Conservation (phyloP, 306 rosid genomes). For the Cucumis hystrix region DNA sequence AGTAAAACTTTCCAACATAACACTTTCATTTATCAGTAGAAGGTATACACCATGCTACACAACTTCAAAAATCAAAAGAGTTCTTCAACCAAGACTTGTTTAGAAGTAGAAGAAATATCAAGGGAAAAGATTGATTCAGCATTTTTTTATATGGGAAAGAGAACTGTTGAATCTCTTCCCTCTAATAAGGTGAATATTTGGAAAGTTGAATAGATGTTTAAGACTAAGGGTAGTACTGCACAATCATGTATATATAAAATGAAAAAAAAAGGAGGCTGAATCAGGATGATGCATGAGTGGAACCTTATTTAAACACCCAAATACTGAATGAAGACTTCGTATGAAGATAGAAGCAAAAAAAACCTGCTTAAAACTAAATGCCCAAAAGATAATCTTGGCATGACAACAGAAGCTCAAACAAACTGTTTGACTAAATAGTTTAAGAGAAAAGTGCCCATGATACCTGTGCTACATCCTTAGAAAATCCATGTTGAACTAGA, state of each 20-base stretch:
- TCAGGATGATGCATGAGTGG: not conserved
- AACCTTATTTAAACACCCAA: not conserved
- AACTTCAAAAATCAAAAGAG: too few relatives aligned
- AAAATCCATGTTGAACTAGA: slow-evolving; percentile 62
- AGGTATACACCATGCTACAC: too few relatives aligned
- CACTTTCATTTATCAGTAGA: too few relatives aligned
- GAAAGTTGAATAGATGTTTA: not conserved
- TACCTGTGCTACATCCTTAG: slow-evolving; percentile 92
- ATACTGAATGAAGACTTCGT: not conserved
- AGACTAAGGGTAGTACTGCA: not conserved
- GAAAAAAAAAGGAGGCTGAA: not conserved
- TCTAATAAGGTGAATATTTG: not conserved
- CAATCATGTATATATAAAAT: too few relatives aligned
- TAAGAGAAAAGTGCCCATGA: not conserved
- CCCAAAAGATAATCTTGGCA: not conserved
- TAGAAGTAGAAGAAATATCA: too few relatives aligned
- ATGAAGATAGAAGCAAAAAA: not conserved
- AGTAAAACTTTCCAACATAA: too few relatives aligned
- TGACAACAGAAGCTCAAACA: not conserved
- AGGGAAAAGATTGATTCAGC: too few relatives aligned
- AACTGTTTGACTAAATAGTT: not conserved
- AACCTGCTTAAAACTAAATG: not conserved
- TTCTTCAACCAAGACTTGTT: too few relatives aligned
- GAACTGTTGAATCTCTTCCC: too few relatives aligned
- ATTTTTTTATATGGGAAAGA: too few relatives aligned